Conservation (phyloP, 441 rosid genomes). For the Syzygium syzygioides region DNA sequence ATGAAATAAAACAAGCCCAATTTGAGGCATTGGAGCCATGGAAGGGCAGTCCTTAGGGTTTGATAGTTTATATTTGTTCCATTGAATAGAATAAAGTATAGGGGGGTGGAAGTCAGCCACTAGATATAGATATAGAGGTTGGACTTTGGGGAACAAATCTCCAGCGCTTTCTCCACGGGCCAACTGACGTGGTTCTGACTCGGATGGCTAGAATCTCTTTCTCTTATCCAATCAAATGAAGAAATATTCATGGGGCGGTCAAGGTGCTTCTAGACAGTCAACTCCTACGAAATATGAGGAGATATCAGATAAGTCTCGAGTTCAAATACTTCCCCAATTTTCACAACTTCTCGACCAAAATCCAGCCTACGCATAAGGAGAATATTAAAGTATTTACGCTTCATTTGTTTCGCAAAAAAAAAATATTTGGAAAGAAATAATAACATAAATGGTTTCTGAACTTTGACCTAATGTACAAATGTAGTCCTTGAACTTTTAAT, state of each 20-base stretch:
- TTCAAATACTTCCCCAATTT: background rate
- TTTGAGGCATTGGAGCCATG: background rate
- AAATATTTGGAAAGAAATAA: too few species aligned
- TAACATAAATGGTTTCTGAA: too few species aligned
- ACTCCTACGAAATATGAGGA: background rate
- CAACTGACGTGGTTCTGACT: background rate
- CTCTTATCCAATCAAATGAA: background rate
- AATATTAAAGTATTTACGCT: too few species aligned
- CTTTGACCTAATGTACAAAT: too few species aligned
- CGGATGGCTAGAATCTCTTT: background rate
- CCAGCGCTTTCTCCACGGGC: background rate
- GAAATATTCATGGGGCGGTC: background rate
- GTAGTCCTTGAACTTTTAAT: too few species aligned
- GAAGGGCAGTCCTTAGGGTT: background rate
- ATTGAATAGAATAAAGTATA: too few species aligned
- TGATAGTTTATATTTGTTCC: too few species aligned
- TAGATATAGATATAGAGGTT: background rate
- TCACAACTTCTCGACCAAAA: too few species aligned
- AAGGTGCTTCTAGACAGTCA: too few species aligned
- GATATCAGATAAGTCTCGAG: accelerated
- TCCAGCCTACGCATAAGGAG: too few species aligned
- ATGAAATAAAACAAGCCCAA: background rate
- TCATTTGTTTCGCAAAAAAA: too few species aligned
- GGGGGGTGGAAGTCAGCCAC: too few species aligned
- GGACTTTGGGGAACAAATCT: background rate